Evolutionary conservation across 768 basidiomycete genomes (phyloP), one percentile per base, ranked within the genome.

Genomic region (Mrakia frigida): DNA sequence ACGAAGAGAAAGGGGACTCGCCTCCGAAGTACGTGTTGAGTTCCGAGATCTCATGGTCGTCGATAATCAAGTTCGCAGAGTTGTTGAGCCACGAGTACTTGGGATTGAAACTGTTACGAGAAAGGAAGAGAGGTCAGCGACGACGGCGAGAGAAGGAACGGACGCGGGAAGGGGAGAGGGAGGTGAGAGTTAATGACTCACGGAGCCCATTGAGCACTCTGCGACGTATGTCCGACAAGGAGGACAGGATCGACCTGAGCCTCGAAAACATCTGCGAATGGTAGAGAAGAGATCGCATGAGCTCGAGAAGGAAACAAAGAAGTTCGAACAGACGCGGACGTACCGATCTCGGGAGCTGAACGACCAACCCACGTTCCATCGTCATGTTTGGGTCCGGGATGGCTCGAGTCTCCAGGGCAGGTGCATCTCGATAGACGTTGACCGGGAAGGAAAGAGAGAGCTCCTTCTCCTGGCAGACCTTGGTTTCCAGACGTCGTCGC

Each of bases 191-290:
- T 6, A 31, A 63, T 11, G 63, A 68, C 65, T 39, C 37, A 68
- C 65, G 65, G 69, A 18, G 69, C 75, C 50, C 65, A 77, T 37
- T 76, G 75, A 5, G 60, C 35, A 1, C 39, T 46, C 18, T 63
- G 70, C 25, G 75, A 77, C 25, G 28, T 9, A n/a, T n/a, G n/a
- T n/a, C n/a, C n/a, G n/a, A n/a, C n/a, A n/a, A n/a, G n/a, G n/a
- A n/a, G 2, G 14, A 25, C n/a, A 37, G 74, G 43, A 18, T 39
- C 56, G n/a, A 74, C 73, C 82, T 94, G 91, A 0, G 93, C 89
- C 85, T 98, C 95, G 77, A 96, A 81, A 76, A 98, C 86, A 83
- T 98, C 95, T 79, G 97, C 18, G 46, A 21, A 18, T 14, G 18
- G 18, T 18, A 93, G 61, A 2, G 56, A 28, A 25, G 28, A 11